These are phyloP conservation scores for Pseudomassariella vexata DNA, from an alignment of 2,329 filamentous ascomycete species.

Conservation along the genomic window DNA sequence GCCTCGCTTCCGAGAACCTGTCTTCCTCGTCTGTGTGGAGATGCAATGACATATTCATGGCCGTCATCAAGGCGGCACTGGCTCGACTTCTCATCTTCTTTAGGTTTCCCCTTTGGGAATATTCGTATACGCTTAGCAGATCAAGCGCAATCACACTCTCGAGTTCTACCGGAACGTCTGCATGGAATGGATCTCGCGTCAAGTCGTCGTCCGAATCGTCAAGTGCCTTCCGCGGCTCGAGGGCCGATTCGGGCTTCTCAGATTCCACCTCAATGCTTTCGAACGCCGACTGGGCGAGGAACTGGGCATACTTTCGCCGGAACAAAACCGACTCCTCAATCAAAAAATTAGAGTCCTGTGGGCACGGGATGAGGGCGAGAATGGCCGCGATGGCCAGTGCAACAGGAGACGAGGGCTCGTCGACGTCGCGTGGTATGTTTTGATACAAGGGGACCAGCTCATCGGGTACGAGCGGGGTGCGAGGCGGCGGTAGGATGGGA, in stretches of 20 bases:
- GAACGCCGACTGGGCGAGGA: slow-evolving; percentile 39
- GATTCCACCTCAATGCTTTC: slow-evolving; percentile 42
- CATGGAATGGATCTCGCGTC: slow-evolving; percentile 35
- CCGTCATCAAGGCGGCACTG: slow-evolving; percentile 39
- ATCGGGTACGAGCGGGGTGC: slow-evolving; percentile 22
- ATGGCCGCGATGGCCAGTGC: slow-evolving; percentile 41
- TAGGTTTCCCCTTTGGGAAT: slow-evolving; percentile 46
- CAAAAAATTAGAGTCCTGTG: slow-evolving; percentile 29
- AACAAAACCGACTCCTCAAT: slow-evolving; percentile 34
- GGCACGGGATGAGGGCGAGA: slow-evolving; percentile 40
- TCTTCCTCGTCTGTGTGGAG: slow-evolving; percentile 29
- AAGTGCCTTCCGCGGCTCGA: slow-evolving; percentile 38
- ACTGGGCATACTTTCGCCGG: slow-evolving; percentile 41
- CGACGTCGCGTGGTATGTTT: slow-evolving; percentile 26
- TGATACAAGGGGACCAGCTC: slow-evolving; percentile 28
- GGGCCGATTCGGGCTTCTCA: slow-evolving; percentile 38
- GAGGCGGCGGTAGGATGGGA: slow-evolving; percentile 41
- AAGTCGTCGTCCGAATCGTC: slow-evolving; percentile 26
- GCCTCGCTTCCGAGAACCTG: slow-evolving; percentile 36
- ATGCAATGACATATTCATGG: slow-evolving; percentile 39
- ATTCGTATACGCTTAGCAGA: slow-evolving; percentile 45
- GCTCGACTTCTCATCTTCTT: slow-evolving; percentile 45
- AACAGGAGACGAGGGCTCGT: slow-evolving; percentile 36
- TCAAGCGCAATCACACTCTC: slow-evolving; percentile 42
- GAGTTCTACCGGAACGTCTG: slow-evolving; percentile 35